Base-by-base conservation (phyloP, 1,284 basidiomycete species). In the Sparassis latifolia region DNA sequence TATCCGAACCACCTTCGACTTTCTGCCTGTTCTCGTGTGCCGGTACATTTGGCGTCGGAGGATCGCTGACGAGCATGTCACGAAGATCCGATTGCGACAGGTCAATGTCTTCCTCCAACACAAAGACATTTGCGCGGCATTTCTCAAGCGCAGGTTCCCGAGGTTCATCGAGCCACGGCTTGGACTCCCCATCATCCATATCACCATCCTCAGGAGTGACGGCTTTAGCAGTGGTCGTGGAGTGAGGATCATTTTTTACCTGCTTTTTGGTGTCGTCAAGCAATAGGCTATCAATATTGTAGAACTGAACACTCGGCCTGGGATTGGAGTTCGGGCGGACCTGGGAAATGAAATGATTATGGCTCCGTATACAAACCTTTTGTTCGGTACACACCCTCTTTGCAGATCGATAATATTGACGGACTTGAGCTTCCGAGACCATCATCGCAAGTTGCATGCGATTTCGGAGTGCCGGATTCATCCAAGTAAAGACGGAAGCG, bases 401-500 rank as follows among this genome's bases (percentile, higher is more conserved):
- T 12, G 2, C n/a, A 9, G 38, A 27, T 4, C 33, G 46, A 41
- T 41, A 47, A 27, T 2, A 47, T 30, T 47, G 46, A 3, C 33
- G 37, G 28, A 47, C 41, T 27, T 47, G 46, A 1, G 46, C 10
- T 29, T 47, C 37, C 3, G 37, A 32, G 2, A 47, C 46, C 39
- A 50, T 41, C 3, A 45, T 45, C 7, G 3, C 5, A 3, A 50
- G 30, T 1, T 46, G 43, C 12, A 43, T 38, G 6, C 32, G 33
- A n/a, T 47, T 47, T 2, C 45, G 42, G 3, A n/a, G 3, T 3
- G 33, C 3, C 12, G 41, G 47, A 44, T 69, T 68, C 28, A 68
- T 52, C 63, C 67, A 68, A 1, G 66, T 69, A 38, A 72, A 61
- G 2, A 54, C 61, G 4, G 68, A 71, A 28, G 59, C 60, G 5